Evolutionary conservation across 805 yeast species (phyloP).

Genomic region (Priceomyces melissophilus): DNA sequence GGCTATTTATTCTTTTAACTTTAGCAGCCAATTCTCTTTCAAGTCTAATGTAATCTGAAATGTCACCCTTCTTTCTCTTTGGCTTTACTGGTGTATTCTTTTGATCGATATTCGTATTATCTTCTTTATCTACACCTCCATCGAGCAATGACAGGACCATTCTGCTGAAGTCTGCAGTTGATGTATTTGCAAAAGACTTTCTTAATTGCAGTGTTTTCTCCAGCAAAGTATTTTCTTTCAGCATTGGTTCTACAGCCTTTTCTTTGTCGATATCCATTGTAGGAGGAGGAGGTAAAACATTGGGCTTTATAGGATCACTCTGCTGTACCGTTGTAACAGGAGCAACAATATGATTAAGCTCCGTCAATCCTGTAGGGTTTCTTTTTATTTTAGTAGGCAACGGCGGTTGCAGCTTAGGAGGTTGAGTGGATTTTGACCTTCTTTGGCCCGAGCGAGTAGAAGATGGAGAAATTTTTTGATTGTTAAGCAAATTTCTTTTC

Average conservation of each 20-base stretch:
- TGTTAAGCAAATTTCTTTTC: constrained; percentile 22
- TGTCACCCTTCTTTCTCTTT: background rate
- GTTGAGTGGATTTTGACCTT: constrained; percentile 9
- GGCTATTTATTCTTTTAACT: constrained; percentile 19
- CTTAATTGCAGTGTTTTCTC: constrained; percentile 6
- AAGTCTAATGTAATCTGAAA: constrained; percentile 7
- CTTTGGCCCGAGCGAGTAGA: constrained; percentile 15
- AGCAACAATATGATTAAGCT: constrained; percentile 9
- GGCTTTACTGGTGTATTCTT: background rate
- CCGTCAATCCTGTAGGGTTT: constrained; percentile 15
- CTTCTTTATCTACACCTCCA: constrained; percentile 3
- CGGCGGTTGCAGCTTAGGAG: constrained; percentile 12
- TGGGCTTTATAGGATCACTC: background rate
- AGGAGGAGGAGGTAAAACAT: background rate
- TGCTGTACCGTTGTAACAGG: background rate
- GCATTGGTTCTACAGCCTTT: background rate
- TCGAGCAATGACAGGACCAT: constrained; percentile 32
- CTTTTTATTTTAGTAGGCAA: constrained; percentile 16
- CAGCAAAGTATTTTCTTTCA: background rate
- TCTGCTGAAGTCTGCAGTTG: constrained; percentile 27
- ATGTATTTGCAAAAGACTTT: constrained; percentile 16
- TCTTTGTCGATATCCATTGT: background rate
- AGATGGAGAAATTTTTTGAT: constrained; percentile 20
- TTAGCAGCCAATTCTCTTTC: constrained; percentile 19
- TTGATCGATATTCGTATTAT: background rate